These are phyloP conservation scores for Trichophyton mentagrophytes DNA, from an alignment of 2,329 filamentous ascomycete species.

Conservation along the genomic window DNA sequence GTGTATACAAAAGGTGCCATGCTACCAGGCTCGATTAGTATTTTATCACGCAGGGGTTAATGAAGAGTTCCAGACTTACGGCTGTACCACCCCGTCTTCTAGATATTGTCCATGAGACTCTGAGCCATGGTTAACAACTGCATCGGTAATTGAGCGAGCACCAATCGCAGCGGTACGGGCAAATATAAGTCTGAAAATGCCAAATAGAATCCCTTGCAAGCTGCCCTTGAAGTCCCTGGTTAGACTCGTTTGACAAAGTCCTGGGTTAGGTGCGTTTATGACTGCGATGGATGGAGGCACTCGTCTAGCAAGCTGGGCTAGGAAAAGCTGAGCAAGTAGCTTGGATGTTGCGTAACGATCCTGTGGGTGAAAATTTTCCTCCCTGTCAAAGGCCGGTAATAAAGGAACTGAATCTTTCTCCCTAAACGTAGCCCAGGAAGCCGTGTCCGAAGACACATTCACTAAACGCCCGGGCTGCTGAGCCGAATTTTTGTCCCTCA, in stretches of 20 bases:
- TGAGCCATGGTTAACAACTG: background rate
- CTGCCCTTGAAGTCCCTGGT: background rate
- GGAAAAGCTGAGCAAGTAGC: constrained; percentile 26
- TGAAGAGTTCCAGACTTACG: background rate
- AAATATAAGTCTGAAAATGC: background rate
- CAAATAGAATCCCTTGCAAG: background rate
- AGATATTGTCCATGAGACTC: background rate
- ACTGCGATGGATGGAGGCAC: background rate
- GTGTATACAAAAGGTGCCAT: background rate
- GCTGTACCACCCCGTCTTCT: background rate
- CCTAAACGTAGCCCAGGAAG: background rate
- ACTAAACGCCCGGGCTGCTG: constrained; percentile 8
- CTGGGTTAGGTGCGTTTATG: background rate
- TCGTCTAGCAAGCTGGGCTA: constrained; percentile 24
- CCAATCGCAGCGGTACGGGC: background rate
- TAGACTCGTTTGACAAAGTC: background rate
- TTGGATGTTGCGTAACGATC: constrained; percentile 23
- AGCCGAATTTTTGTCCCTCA: constrained; percentile 4
- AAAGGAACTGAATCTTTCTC: constrained; percentile 1
- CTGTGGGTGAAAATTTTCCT: constrained; percentile 13
- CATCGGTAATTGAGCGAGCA: background rate
- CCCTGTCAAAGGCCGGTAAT: constrained; percentile 23
- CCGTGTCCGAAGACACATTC: background rate
- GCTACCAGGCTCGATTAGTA: background rate
- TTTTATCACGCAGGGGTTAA: background rate